Percentiles rank a stretch among this genome's conserved stretches.
These are phyloP conservation scores for Exserohilum turcica DNA, from an alignment of 2,329 filamentous ascomycete genomes.

Conservation along the genomic window DNA sequence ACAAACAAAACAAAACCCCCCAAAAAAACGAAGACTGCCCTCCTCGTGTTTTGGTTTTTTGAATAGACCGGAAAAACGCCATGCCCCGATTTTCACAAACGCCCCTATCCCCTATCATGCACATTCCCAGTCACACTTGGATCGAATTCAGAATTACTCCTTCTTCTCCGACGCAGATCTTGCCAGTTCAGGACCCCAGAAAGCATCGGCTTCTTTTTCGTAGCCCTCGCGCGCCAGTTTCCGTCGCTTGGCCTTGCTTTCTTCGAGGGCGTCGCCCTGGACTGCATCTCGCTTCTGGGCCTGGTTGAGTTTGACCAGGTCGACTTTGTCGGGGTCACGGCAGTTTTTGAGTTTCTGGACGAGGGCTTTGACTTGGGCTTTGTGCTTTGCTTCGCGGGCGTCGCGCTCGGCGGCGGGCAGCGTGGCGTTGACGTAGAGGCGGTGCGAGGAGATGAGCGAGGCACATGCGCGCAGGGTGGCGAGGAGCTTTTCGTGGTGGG, in stretches of 20 bases:
- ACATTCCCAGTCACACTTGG: not conserved
- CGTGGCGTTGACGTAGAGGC: conserved; percentile 21
- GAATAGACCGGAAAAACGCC: too few species aligned
- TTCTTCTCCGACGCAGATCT: conserved; percentile 21
- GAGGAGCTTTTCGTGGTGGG: conserved; percentile 43
- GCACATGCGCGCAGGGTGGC: conserved; percentile 49
- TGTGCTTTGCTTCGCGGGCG: conserved; percentile 50
- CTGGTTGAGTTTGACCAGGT: conserved; percentile 71
- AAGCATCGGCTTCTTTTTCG: conserved; percentile 53
- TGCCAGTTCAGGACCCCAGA: conserved; percentile 50
- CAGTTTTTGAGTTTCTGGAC: conserved; percentile 74
- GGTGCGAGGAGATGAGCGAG: conserved; percentile 44
- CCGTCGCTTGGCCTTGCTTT: conserved; percentile 51
- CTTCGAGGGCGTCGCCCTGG: conserved; percentile 44
- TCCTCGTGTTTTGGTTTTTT: too few species aligned
- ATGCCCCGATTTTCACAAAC: too few species aligned
- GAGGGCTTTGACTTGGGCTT: conserved; percentile 57
- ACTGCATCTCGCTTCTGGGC: conserved; percentile 59
- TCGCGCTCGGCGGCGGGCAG: conserved; percentile 35
- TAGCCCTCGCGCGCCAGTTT: conserved; percentile 52
- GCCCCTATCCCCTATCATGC: not conserved
- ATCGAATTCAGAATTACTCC: not conserved
- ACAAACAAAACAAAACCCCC: too few species aligned
- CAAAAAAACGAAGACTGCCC: too few species aligned
- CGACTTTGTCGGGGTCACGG: conserved; percentile 73